phyloP scores from a whole-genome alignment of 129 eudicot species.

The Lactuca sativa region DNA sequence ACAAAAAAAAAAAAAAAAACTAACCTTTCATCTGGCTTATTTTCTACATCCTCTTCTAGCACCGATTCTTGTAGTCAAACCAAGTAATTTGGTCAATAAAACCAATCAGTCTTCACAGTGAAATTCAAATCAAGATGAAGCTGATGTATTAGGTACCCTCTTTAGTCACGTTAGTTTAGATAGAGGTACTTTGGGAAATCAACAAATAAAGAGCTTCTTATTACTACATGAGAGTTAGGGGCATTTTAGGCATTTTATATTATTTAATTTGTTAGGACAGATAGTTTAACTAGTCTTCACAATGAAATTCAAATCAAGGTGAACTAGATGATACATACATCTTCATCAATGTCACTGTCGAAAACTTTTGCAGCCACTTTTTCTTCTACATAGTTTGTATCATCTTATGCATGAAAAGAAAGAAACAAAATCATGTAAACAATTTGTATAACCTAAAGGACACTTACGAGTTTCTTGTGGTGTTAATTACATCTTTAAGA shows the following conservation, averaged over 20 bases:
- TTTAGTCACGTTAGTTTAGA: no score
- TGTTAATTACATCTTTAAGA: slow-evolving; percentile 63
- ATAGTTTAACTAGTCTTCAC: no score
- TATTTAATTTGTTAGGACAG: no score
- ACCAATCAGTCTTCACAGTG: background rate
- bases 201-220: no score
- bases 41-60: slow-evolving; percentile 69
- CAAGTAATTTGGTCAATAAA: background rate
- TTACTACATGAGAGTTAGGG: no score
- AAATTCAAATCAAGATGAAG: no score
- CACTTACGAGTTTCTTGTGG: background rate
- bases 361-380: slow-evolving; percentile 77
- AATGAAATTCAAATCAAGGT: no score
- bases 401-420: slow-evolving; percentile 69
- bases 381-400: slow-evolving; percentile 78
- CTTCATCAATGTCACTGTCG: slow-evolving; percentile 92
- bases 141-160: no score
- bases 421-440: background rate
- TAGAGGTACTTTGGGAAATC: no score
- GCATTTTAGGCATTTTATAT: no score
- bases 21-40: slow-evolving; percentile 86
- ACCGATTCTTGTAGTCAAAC: slow-evolving; percentile 63
- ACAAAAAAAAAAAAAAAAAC: no score
- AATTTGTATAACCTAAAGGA: background rate
- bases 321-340: slow-evolving; percentile 46